Evolutionary conservation across 2,329 filamentous ascomycete species (phyloP), one percentile per base, ranked within the genome.

Genomic region (Xylariomycetidae sp.): DNA sequence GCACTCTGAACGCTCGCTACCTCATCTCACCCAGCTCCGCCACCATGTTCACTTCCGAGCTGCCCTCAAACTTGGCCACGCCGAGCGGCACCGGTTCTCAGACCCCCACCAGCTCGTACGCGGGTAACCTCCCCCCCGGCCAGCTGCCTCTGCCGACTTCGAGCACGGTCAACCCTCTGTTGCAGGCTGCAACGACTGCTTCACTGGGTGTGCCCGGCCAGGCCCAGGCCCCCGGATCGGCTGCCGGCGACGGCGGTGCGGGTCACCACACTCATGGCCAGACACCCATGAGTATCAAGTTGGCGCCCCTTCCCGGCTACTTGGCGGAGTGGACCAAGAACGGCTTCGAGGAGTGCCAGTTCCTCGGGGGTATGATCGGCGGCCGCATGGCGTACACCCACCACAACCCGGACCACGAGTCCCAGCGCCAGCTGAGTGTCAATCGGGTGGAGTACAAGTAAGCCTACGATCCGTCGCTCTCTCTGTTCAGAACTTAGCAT

Each of bases 1-100:
- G 83, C 49, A 88, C 80, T 0, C 74, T 98, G 22, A 76, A 76
- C 23, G 74, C 81, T 30, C 88, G 89, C 44, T 92, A 95, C 58
- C 74, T 95, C 34, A 80, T 98, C 46, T 94, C 89, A 2, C 92
- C 92, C 0, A 89, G 83, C 18, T 90, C 87, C 1, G 88, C 87
- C 31, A 95, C 89, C 25, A 96, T 96, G 52, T 96, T 96, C 70
- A 95, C 89, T 22, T 95, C 88, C 15, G 92, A 98, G 60, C 79
- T 96, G 23, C 92, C 92, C 6, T 95, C 88, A 7, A 90, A 92
- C 61, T 76, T 95, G 55, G 88, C 85, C 19, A 96, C 92, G 0
- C 92, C 92, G 1, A 74, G 83, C 9, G 89, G 87, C 14, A 96
- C 90, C 1, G 90, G 90, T 20, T 79, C 88, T 12, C 92, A 94